Evolutionary conservation across 2,329 filamentous ascomycete species (phyloP).

Genomic region (Trichoderma atroviride): DNA sequence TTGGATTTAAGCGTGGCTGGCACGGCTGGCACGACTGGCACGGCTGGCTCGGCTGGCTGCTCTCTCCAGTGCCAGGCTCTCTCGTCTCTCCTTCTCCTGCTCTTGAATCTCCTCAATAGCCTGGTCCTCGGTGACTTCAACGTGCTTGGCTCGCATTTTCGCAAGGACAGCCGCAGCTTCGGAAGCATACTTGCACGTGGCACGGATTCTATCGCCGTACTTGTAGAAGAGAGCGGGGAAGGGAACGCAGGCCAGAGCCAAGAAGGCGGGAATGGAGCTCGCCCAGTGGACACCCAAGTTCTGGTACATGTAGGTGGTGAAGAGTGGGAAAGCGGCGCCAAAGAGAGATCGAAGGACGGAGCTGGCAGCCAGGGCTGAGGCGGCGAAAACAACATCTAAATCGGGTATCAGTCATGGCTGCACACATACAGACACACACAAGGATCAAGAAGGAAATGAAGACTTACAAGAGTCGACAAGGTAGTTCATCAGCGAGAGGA

Average conservation of each 20-base stretch:
- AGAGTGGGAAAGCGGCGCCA: slow-evolving; percentile 72
- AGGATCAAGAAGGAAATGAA: background rate
- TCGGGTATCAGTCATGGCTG: slow-evolving; percentile 27
- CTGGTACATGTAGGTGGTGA: slow-evolving; percentile 63
- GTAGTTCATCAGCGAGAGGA: slow-evolving; percentile 68
- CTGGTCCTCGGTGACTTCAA: slow-evolving; percentile 37
- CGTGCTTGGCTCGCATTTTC: slow-evolving; percentile 43
- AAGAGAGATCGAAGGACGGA: slow-evolving; percentile 72
- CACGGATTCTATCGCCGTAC: slow-evolving; percentile 65
- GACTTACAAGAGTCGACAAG: slow-evolving; percentile 62
- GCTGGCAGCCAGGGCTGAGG: slow-evolving; percentile 73
- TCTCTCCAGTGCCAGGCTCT: slow-evolving; percentile 30
- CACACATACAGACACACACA: background rate
- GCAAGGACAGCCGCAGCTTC: slow-evolving; percentile 65
- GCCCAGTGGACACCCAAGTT: slow-evolving; percentile 76
- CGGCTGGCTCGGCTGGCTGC: slow-evolving; percentile 3
- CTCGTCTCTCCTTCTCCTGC: slow-evolving; percentile 34
- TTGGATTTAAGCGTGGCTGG: background rate
- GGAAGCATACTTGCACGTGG: slow-evolving; percentile 69
- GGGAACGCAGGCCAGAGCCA: slow-evolving; percentile 70
- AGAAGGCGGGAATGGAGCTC: slow-evolving; percentile 71
- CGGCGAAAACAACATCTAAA: slow-evolving; percentile 70
- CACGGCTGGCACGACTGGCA: background rate
- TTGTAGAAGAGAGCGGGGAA: slow-evolving; percentile 77
- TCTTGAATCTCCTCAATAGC: slow-evolving; percentile 33